Percentiles rank a stretch among this genome's conserved stretches.
Evolutionary conservation across 164 flowering plant species (phyloP).

Genomic region (Umbilicus rupestris): DNA sequence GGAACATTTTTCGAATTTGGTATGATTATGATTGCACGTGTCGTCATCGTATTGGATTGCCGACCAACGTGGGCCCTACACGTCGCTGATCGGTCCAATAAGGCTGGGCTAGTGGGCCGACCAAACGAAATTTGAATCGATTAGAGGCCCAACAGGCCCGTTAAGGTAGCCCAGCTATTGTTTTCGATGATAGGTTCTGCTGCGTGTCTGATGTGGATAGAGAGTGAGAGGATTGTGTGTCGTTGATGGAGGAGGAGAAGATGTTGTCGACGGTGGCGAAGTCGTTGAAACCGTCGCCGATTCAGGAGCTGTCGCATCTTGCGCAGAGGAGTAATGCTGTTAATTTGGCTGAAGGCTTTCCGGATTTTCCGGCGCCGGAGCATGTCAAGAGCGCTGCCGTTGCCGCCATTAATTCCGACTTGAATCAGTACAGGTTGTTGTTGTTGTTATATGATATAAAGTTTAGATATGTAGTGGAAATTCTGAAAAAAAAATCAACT

Average conservation of each 20-base stretch:
- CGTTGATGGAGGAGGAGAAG: conserved; percentile 18
- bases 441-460: neutral
- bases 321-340: conserved; percentile 66
- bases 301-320: conserved; percentile 64
- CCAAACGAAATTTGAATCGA: neutral
- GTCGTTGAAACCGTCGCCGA: conserved; percentile 48
- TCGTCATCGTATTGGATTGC: too few species aligned
- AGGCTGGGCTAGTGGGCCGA: too few species aligned
- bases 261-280: conserved; percentile 53
- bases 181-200: neutral
- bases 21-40: too few species aligned
- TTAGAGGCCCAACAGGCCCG: neutral
- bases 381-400: conserved; percentile 57
- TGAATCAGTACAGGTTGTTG: conserved; percentile 72
- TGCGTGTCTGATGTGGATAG: neutral
- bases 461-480: too few species aligned
- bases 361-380: conserved; percentile 68
- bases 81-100: too few species aligned
- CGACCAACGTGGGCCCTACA: too few species aligned
- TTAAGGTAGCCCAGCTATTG: neutral
- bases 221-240: neutral
- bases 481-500: neutral
- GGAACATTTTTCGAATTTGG: too few species aligned
- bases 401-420: conserved; percentile 66
- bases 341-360: conserved; percentile 87